Percentiles rank a stretch among this genome's conserved stretches.
Conservation (phyloP, 164 flowering plant species). For the Brasenia schreberi region DNA sequence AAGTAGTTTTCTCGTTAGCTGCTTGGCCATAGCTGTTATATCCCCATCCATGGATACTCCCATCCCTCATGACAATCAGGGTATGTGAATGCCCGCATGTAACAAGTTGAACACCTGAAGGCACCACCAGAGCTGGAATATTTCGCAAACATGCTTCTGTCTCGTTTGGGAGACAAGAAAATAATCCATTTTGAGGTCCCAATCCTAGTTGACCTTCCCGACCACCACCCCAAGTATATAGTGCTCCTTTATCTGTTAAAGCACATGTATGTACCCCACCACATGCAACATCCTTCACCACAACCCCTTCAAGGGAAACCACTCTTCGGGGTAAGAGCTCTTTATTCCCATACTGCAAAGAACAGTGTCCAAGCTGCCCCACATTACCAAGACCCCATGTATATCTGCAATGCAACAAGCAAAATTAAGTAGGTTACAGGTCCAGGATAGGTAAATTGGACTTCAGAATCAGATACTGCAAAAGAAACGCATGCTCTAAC, state of each 20-base stretch:
- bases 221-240: slow-evolving; percentile 97
- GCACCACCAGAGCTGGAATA: slow-evolving; percentile 68
- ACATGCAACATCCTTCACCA: slow-evolving; percentile 61
- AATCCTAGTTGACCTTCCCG: slow-evolving; percentile 88
- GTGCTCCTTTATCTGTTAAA: slow-evolving; percentile 63
- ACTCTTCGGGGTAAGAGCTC: slow-evolving; percentile 90
- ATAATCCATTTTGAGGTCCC: slow-evolving; percentile 71
- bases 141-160: slow-evolving; percentile 59
- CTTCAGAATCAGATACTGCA: not conserved
- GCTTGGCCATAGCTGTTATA: slow-evolving; percentile 96
- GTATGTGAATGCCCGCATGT: slow-evolving; percentile 97
- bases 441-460: not conserved
- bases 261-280: slow-evolving; percentile 98
- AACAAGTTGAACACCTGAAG: slow-evolving; percentile 59
- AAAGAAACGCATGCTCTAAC: too few species aligned
- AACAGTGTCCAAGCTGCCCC: slow-evolving; percentile 88
- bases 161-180: slow-evolving; percentile 45
- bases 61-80: slow-evolving; percentile 61
- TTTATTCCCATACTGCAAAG: slow-evolving; percentile 83
- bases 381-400: slow-evolving; percentile 85
- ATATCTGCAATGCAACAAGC: slow-evolving; percentile 42
- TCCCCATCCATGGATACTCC: slow-evolving; percentile 94
- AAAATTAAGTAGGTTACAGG: not conserved
- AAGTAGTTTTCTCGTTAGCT: slow-evolving; percentile 69
- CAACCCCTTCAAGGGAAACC: slow-evolving; percentile 67